A percentile compares a stretch with the other conserved stretches of the same genome.
These are phyloP conservation scores for Leccinum broughii DNA, from an alignment of 768 basidiomycete species.

Conservation along the genomic window DNA sequence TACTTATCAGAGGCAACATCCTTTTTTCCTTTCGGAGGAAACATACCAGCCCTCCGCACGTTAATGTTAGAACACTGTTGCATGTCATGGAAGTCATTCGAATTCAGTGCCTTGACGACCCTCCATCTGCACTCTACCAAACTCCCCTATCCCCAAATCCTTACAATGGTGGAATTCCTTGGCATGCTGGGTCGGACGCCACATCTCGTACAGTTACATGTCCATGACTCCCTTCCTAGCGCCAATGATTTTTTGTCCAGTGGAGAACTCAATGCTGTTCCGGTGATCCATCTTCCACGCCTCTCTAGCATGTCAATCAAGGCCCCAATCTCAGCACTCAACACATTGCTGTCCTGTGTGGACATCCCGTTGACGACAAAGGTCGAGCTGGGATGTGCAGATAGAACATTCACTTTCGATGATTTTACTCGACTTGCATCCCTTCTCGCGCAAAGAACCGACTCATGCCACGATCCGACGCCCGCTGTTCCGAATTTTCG, in stretches of 20 bases:
- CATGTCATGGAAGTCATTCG: not conserved
- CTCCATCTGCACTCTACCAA: slow-evolving; percentile 34
- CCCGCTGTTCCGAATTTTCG: not conserved
- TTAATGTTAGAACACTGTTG: not conserved
- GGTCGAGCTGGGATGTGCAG: not conserved
- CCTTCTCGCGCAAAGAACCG: not conserved
- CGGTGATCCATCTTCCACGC: not conserved
- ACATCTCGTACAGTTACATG: slow-evolving; percentile 31
- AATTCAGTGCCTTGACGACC: slow-evolving; percentile 31
- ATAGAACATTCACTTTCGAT: not conserved
- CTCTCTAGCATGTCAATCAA: slow-evolving; percentile 5
- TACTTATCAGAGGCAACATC: too few relatives aligned
- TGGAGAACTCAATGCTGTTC: not conserved
- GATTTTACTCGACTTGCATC: not conserved
- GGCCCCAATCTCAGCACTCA: not conserved
- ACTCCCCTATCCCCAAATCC: slow-evolving; percentile 24
- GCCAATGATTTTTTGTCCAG: not conserved
- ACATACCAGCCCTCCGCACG: not conserved
- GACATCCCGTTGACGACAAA: not conserved
- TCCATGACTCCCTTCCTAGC: slow-evolving; percentile 34
- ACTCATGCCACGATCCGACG: not conserved
- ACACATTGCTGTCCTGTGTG: slow-evolving; percentile 3
- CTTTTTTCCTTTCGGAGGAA: not conserved
- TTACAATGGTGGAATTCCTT: slow-evolving; percentile 27
- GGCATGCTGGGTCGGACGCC: slow-evolving; percentile 36